A percentile compares a stretch with the other conserved stretches of the same genome.
Evolutionary conservation across 2,329 filamentous ascomycete species (phyloP).

Genomic region (Elsinoe fawcettii): DNA sequence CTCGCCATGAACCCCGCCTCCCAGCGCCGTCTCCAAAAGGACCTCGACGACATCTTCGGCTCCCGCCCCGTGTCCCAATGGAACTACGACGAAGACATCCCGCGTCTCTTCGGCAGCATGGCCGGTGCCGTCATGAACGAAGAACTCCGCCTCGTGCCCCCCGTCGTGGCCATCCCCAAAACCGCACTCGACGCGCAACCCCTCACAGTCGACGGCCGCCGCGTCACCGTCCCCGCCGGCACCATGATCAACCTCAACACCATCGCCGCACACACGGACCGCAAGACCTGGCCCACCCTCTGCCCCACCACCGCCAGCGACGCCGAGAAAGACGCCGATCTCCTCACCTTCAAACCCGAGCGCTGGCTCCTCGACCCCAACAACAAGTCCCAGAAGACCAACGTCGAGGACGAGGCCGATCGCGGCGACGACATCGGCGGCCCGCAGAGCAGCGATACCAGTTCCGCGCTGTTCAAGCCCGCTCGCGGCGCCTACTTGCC

Average conservation of each 20-base stretch:
- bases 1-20: slow-evolving; percentile 58
- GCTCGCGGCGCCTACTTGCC: slow-evolving; percentile 47
- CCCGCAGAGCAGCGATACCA: slow-evolving; percentile 51
- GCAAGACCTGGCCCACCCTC: slow-evolving; percentile 58
- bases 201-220: slow-evolving; percentile 51
- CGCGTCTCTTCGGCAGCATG: slow-evolving; percentile 59
- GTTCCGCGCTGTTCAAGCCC: slow-evolving; percentile 53
- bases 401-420: slow-evolving; percentile 27
- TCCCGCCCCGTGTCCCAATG: slow-evolving; percentile 52
- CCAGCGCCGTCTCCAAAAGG: slow-evolving; percentile 60
- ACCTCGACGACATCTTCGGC: slow-evolving; percentile 59
- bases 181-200: slow-evolving; percentile 45
- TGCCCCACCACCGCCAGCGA: slow-evolving; percentile 15
- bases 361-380: slow-evolving; percentile 53
- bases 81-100: slow-evolving; percentile 63
- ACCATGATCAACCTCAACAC: slow-evolving; percentile 50
- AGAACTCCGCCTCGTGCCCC: slow-evolving; percentile 63
- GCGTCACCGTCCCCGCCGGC: slow-evolving; percentile 50
- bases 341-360: slow-evolving; percentile 63
- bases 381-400: slow-evolving; percentile 28
- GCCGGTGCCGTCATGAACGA: slow-evolving; percentile 71
- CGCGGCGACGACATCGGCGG: slow-evolving; percentile 49
- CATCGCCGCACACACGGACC: slow-evolving; percentile 57
- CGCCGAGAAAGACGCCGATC: slow-evolving; percentile 43
- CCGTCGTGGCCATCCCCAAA: slow-evolving; percentile 67